Base-by-base conservation (phyloP, 495 filamentous ascomycete genomes). In the Neurospora africana region DNA sequence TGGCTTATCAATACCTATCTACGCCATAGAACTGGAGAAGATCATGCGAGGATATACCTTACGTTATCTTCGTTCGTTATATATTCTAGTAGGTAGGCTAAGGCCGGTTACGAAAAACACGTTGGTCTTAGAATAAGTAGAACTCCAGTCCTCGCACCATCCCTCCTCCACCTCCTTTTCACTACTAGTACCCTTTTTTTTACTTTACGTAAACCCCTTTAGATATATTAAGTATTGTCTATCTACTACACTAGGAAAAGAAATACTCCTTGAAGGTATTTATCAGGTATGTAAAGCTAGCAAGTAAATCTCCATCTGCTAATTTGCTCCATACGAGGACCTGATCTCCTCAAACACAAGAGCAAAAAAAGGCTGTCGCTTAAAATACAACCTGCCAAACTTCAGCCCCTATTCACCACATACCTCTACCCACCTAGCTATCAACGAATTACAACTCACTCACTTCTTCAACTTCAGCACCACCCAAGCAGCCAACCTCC, bases 401-500 rank as follows among this genome's bases (percentile, higher is more conserved):
- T 17, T 17, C 40, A 47, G 8, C 41, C 19, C 15, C n/a, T 33
- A 33, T 33, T 33, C 30, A 33, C 30, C 30, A 33, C 30, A 33
- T 33, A 33, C 30, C 30, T 33, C 30, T 33, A 33, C 43, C 8
- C 44, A 6, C 21, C n/a, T n/a, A n/a, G n/a, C 9, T 21, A 21
- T n/a, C 44, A 15, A 36, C 36, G 2, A 38, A 68, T 33, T 33
- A 33, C 30, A 33, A 33, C 30, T 33, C 30, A n/a, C 41, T 44
- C 69, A 80, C 70, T 70, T 76, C 76, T 77, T 79, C 74, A 81
- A 39, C 77, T 76, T 79, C n/a, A 81, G 47, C 47, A 81, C 81
- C 13, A 82, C 58, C 81, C 81, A 85, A 1, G 78, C 84, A 3
- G 93, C 83, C 11, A 93, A 43, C 67, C 92, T 82, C 81, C 93